phyloP scores from a whole-genome alignment of 148 eudicot species.

The Nyssa sinensis region DNA sequence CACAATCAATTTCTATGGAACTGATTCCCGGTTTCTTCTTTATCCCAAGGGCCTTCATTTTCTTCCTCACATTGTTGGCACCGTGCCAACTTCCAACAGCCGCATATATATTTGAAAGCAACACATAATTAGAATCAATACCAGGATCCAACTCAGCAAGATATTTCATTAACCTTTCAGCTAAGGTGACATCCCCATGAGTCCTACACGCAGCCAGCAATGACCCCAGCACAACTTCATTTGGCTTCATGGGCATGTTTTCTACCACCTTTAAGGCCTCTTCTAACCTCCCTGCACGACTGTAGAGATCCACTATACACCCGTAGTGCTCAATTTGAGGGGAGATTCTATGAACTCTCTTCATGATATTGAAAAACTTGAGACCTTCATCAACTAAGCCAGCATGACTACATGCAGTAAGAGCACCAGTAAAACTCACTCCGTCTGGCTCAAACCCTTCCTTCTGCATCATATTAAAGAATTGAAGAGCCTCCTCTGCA shows the following conservation, averaged over 20 bases:
- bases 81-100: constrained; percentile 54
- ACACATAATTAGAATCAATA: constrained; percentile 46
- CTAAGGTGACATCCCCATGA: constrained; percentile 46
- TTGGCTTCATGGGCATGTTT: constrained; percentile 55
- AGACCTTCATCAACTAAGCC: constrained; percentile 53
- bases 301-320: constrained; percentile 55
- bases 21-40: constrained; percentile 52
- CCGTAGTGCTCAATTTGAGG: constrained; percentile 59
- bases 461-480: constrained; percentile 36
- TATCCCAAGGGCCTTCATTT: constrained; percentile 50
- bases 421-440: constrained; percentile 53
- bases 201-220: constrained; percentile 53
- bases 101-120: constrained; percentile 58
- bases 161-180: constrained; percentile 42
- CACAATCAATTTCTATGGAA: constrained; percentile 40
- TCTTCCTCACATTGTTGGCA: constrained; percentile 45
- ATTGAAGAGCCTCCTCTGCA: constrained; percentile 36
- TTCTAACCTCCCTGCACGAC: constrained; percentile 55
- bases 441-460: constrained; percentile 46
- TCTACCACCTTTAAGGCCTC: constrained; percentile 42
- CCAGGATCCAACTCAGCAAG: constrained; percentile 38
- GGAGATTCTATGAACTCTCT: constrained; percentile 27
- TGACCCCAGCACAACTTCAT: constrained; percentile 52
- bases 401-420: constrained; percentile 58
- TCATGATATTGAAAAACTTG: constrained; percentile 37